These are phyloP conservation scores for Naegleria gruberi DNA, from an alignment of 208 protist species.

Conservation along the genomic window DNA sequence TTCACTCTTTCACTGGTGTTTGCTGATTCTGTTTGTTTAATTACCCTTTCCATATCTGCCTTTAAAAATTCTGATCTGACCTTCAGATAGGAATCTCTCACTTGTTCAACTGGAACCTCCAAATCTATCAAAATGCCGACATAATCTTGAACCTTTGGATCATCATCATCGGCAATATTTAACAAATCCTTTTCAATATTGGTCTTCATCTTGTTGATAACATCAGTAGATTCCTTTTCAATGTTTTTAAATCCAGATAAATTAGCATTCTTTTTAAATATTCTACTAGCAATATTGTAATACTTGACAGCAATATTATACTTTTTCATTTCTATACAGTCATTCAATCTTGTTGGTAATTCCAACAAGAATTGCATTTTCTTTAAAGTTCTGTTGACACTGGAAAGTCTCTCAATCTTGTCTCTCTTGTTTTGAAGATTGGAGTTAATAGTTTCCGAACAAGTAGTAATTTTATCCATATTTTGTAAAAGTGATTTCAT, in stretches of 20 bases:
- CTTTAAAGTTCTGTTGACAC: slow-evolving; percentile 20
- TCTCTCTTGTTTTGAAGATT: slow-evolving; percentile 3
- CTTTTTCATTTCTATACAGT: slow-evolving; percentile 23
- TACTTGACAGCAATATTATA: slow-evolving; percentile 18
- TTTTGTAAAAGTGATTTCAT: neutral
- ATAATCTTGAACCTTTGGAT: neutral
- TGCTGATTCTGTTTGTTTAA: neutral
- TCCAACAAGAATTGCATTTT: slow-evolving; percentile 29
- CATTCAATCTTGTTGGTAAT: slow-evolving; percentile 8
- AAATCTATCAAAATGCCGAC: neutral
- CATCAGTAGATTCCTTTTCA: neutral
- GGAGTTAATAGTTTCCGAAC: neutral
- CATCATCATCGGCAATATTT: neutral
- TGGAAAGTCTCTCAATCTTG: slow-evolving; percentile 17
- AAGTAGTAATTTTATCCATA: slow-evolving; percentile 11
- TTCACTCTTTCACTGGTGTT: neutral
- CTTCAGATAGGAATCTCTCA: neutral
- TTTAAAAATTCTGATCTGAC: neutral
- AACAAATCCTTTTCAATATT: neutral
- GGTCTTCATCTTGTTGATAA: neutral
- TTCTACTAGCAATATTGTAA: neutral
- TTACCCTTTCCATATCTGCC: neutral
- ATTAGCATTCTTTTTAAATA: slow-evolving; percentile 23
- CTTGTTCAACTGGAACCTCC: neutral
- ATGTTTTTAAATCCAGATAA: slow-evolving; percentile 20